These are phyloP conservation scores for Selenicereus undatus DNA, from an alignment of 148 eudicot genomes.

Conservation along the genomic window DNA sequence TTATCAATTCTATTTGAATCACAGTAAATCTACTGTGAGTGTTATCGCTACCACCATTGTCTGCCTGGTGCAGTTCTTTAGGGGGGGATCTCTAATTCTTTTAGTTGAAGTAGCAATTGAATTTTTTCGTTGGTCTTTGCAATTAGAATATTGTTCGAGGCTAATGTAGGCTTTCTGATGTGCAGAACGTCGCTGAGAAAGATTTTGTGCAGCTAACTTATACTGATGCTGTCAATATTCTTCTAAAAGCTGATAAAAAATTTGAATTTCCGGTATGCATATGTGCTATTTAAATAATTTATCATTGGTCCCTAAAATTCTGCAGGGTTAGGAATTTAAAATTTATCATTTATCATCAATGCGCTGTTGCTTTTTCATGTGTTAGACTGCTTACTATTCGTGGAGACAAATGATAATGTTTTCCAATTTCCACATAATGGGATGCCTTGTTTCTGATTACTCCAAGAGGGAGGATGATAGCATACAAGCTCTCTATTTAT, in stretches of 20 bases:
- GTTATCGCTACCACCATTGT: neutral
- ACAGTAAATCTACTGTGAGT: neutral
- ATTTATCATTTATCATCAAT: neutral
- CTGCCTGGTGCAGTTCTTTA: neutral
- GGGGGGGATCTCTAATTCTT: neutral
- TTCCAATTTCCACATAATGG: neutral
- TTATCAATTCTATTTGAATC: neutral
- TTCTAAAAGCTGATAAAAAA: conserved; percentile 69
- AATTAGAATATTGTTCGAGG: neutral
- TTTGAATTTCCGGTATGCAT: conserved; percentile 82
- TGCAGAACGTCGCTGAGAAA: conserved; percentile 88
- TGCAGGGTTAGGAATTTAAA: neutral
- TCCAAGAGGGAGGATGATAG: neutral
- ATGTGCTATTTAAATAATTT: neutral
- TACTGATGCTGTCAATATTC: conserved; percentile 91
- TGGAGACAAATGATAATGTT: neutral
- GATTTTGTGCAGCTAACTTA: conserved; percentile 84
- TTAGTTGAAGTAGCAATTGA: neutral
- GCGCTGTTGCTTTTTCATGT: neutral
- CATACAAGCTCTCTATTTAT: neutral
- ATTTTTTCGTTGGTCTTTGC: neutral
- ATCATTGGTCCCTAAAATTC: neutral
- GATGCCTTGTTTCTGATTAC: neutral
- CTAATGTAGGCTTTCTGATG: conserved; percentile 14
- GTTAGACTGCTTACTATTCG: neutral